Evolutionary conservation across 2,329 filamentous ascomycete genomes (phyloP).

Genomic region (Fusarium citri): DNA sequence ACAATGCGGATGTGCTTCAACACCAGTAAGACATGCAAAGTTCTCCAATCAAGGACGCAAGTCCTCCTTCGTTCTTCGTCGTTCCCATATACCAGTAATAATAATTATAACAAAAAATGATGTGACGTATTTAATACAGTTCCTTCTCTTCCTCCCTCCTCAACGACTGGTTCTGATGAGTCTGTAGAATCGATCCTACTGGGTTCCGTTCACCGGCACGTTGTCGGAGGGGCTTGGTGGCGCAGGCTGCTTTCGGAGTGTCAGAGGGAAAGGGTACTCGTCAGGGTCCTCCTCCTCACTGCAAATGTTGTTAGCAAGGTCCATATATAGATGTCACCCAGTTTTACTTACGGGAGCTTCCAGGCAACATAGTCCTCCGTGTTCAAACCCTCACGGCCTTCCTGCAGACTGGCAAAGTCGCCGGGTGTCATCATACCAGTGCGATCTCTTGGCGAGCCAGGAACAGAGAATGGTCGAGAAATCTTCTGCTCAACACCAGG

Average conservation of each 20-base stretch:
- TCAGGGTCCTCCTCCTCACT: slow-evolving; percentile 94
- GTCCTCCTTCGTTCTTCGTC: slow-evolving; percentile 1
- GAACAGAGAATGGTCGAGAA: slow-evolving; percentile 91
- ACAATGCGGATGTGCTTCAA: slow-evolving; percentile 39
- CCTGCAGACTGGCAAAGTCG: slow-evolving; percentile 95
- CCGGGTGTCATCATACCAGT: slow-evolving; percentile 99
- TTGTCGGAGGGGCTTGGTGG: slow-evolving; percentile 42
- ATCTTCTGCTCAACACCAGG: slow-evolving; percentile 95
- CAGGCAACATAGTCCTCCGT: slow-evolving; percentile 98
- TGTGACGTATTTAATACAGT: slow-evolving; percentile 25
- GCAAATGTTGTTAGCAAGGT: slow-evolving; percentile 31
- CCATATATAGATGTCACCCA: neutral
- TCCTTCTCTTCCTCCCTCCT: slow-evolving; percentile 18
- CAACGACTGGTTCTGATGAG: slow-evolving; percentile 1
- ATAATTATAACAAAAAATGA: slow-evolving; percentile 35
- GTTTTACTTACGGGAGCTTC: slow-evolving; percentile 89
- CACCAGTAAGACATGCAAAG: slow-evolving; percentile 40
- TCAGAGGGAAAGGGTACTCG: slow-evolving; percentile 71
- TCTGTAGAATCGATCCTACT: slow-evolving; percentile 29
- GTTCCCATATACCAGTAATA: slow-evolving; percentile 19
- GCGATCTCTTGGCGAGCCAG: slow-evolving; percentile 89
- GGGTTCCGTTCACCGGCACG: slow-evolving; percentile 42
- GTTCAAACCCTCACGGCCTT: slow-evolving; percentile 89
- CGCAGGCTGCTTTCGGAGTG: slow-evolving; percentile 62
- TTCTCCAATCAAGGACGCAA: slow-evolving; percentile 18